phyloP scores from a whole-genome alignment of 495 filamentous ascomycete species.

The Aspergillus funiculosus region DNA sequence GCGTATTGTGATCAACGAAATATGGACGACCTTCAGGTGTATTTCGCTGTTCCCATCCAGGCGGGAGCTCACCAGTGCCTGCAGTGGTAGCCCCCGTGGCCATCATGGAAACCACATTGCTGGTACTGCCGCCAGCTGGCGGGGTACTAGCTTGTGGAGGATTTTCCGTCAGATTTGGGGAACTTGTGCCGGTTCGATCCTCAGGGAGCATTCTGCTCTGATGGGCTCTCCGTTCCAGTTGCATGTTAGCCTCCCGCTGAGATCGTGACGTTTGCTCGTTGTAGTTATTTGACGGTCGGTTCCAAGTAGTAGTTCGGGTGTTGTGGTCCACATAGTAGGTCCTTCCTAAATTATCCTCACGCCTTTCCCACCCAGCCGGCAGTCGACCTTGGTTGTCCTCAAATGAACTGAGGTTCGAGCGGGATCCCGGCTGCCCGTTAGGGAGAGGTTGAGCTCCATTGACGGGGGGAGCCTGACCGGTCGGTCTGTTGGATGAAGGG shows the following conservation, averaged over 20 bases:
- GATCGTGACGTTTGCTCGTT: conserved; percentile 70
- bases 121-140: conserved; percentile 36
- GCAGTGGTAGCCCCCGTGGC: conserved; percentile 91
- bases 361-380: conserved; percentile 90
- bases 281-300: conserved; percentile 73
- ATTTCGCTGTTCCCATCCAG: conserved; percentile 92
- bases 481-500: conserved; percentile 31
- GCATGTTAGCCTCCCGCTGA: conserved; percentile 80
- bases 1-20: conserved; percentile 99
- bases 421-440: conserved; percentile 29
- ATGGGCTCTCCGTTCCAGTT: conserved; percentile 84
- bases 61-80: conserved; percentile 89
- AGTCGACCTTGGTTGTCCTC: conserved; percentile 90
- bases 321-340: conserved; percentile 99
- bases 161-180: conserved; percentile 68
- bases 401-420: conserved; percentile 76
- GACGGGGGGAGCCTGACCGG: conserved; percentile 24
- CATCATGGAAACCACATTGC: conserved; percentile 74
- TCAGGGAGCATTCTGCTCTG: conserved; percentile 94
- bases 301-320: conserved; percentile 94
- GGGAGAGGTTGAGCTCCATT: conserved; percentile 42
- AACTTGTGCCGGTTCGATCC: conserved; percentile 89
- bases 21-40: conserved; percentile 93
- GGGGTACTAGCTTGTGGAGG: conserved; percentile 50
- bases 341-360: conserved; percentile 91